phyloP scores from a whole-genome alignment of 2,329 filamentous ascomycete species.

The Fusarium metavorans region DNA sequence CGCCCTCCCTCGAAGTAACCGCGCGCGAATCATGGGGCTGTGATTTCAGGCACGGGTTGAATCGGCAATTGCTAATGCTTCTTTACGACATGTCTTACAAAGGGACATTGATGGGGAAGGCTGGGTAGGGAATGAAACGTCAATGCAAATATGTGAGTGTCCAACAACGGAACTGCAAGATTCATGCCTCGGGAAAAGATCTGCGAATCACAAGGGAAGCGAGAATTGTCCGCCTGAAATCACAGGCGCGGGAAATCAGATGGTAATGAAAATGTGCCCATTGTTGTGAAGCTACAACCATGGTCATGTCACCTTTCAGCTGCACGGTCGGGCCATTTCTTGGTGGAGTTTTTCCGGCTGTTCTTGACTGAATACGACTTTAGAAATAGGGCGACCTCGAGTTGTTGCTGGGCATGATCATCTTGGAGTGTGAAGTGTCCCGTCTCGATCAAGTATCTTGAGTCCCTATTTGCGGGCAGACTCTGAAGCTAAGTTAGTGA shows the following conservation, averaged over 20 bases:
- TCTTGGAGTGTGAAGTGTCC: not conserved
- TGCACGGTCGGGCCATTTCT: not conserved
- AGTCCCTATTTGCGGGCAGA: not conserved
- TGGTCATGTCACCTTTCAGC: not conserved
- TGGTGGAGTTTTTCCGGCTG: not conserved
- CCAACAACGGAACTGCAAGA: not conserved
- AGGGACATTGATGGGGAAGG: not conserved
- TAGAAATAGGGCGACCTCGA: not conserved
- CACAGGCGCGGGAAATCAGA: constrained; percentile 5
- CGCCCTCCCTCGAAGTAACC: not conserved
- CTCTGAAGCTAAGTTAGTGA: not conserved
- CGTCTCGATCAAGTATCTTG: not conserved
- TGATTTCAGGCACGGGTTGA: not conserved
- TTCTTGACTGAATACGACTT: not conserved
- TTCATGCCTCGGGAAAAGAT: not conserved
- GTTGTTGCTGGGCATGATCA: not conserved
- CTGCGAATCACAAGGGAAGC: constrained; percentile 1
- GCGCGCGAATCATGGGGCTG: not conserved
- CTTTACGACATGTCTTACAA: not conserved
- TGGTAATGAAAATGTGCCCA: constrained; percentile 3
- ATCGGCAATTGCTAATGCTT: not conserved
- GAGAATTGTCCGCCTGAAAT: not conserved
- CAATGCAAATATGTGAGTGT: not conserved
- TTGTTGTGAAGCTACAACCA: not conserved
- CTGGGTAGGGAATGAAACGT: not conserved